Conservation (phyloP, 371 early-diverging fungal species). For the Choanephora cucurbitarum region DNA sequence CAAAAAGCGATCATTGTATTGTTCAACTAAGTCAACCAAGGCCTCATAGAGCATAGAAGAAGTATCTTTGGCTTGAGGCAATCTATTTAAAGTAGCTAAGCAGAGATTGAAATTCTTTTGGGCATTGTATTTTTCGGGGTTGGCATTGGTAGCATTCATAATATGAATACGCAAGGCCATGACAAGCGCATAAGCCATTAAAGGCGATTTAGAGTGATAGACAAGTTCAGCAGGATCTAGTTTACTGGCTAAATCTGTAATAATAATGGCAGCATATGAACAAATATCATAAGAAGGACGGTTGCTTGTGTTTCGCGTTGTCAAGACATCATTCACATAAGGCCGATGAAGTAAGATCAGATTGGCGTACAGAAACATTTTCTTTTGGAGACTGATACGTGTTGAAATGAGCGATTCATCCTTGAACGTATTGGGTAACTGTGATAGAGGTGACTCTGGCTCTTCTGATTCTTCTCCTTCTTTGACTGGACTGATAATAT, state of each 20-base stretch:
- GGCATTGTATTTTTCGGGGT: slow-evolving; percentile 19
- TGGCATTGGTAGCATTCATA: slow-evolving; percentile 34
- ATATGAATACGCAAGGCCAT: slow-evolving; percentile 46
- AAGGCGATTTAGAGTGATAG: slow-evolving; percentile 42
- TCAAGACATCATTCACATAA: slow-evolving; percentile 31
- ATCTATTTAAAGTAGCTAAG: slow-evolving; percentile 12
- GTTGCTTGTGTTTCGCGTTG: slow-evolving; percentile 12
- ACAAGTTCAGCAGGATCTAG: slow-evolving; percentile 22
- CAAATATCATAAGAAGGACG: slow-evolving; percentile 45
- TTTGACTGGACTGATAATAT: slow-evolving; percentile 18
- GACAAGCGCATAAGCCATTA: slow-evolving; percentile 38
- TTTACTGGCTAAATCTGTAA: slow-evolving; percentile 32
- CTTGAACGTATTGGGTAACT: background rate
- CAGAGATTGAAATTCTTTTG: slow-evolving; percentile 28
- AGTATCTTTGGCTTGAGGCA: slow-evolving; percentile 14
- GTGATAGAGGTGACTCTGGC: slow-evolving; percentile 4
- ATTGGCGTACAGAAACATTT: slow-evolving; percentile 26
- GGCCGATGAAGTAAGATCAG: slow-evolving; percentile 48
- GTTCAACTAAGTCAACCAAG: slow-evolving; percentile 13
- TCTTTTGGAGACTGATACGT: slow-evolving; percentile 20
- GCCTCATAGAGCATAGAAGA: slow-evolving; percentile 13
- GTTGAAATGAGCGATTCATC: slow-evolving; percentile 5
- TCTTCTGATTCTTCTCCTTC: too few species aligned
- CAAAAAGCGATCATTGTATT: slow-evolving; percentile 10
- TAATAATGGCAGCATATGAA: slow-evolving; percentile 38